Evolutionary conservation across 2,329 filamentous ascomycete genomes (phyloP), one percentile per base, ranked within the genome.

Genomic region (Thielaviopsis musarum): DNA sequence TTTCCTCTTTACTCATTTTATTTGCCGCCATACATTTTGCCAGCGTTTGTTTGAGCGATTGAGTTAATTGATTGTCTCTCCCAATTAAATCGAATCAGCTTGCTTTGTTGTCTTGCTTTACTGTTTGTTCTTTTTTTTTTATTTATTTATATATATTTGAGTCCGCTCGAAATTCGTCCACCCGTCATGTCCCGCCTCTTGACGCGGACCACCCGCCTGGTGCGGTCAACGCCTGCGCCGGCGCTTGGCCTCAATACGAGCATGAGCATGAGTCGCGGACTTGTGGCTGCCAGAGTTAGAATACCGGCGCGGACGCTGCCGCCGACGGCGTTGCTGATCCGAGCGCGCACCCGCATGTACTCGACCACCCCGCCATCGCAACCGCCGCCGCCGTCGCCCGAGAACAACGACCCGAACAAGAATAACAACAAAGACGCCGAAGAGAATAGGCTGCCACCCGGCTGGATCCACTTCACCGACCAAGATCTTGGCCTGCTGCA

Each of bases 151-250:
- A 7, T 34, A 34, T 34, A 5, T 41, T 56, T 13, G 15, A 19
- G 22, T 19, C 12, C 57, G 7, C 24, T 49, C 12, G 21, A 22
- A 15, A n/a, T 28, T n/a, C 21, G 19, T 15, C 51, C 28, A 9
- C 19, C 34, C 34, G 45, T 69, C 71, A 87, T 87, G 84, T 82
- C 82, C 70, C 80, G 80, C 67, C 74, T 84, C 67, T 73, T 86
- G 65, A 80, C 83, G 70, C 81, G 82, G 70, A 78, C 83, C 70
- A 80, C 81, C 74, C 79, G 81, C 70, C 73, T 87, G 69, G 80
- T 81, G 72, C 78, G 79, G 70, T 75, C 82, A 67, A 79, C 78
- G 70, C 73, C 77, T 17, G 21, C 45, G 13, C 56, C 59, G 21
- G 49, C 52, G 17, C 34, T 48, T 13, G 30, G 30, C 10, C 30